Percentiles rank a stretch among this genome's conserved stretches.
Evolutionary conservation across 2,329 filamentous ascomycete species (phyloP).

Genomic region (Fonsecaea erecta): DNA sequence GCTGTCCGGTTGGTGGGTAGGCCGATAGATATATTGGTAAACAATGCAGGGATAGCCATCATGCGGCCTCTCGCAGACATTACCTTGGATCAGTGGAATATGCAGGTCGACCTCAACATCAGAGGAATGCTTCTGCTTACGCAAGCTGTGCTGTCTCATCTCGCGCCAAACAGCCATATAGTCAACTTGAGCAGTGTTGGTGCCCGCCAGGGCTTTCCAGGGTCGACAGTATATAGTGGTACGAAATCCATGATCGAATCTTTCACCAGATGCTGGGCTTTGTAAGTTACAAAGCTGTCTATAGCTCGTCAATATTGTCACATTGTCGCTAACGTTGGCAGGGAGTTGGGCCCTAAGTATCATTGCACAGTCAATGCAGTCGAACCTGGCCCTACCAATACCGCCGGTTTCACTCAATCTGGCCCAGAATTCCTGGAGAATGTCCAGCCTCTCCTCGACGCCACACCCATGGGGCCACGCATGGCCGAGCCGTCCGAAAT

Average conservation of each 20-base stretch:
- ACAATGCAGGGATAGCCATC: slow-evolving; percentile 19
- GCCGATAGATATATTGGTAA: slow-evolving; percentile 19
- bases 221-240: slow-evolving; percentile 52
- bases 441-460: slow-evolving; percentile 50
- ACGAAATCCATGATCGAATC: slow-evolving; percentile 57
- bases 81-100: slow-evolving; percentile 50
- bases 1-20: not conserved
- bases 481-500: slow-evolving; percentile 54
- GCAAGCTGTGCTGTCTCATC: slow-evolving; percentile 39
- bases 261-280: slow-evolving; percentile 52
- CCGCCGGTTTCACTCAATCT: slow-evolving; percentile 42
- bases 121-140: slow-evolving; percentile 53
- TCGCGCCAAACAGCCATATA: slow-evolving; percentile 44
- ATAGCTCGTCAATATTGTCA: not conserved
- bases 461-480: slow-evolving; percentile 51
- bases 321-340: not conserved
- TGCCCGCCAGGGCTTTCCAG: slow-evolving; percentile 2
- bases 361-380: slow-evolving; percentile 41
- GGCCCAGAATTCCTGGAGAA: slow-evolving; percentile 50
- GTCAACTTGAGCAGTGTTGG: slow-evolving; percentile 44
- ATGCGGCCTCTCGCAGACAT: slow-evolving; percentile 37
- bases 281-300: not conserved
- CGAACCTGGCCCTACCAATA: slow-evolving; percentile 37
- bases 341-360: slow-evolving; percentile 38
- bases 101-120: slow-evolving; percentile 53